Evolutionary conservation across 495 filamentous ascomycete species (phyloP), one percentile per base, ranked within the genome.

Genomic region (Neurospora terricola): DNA sequence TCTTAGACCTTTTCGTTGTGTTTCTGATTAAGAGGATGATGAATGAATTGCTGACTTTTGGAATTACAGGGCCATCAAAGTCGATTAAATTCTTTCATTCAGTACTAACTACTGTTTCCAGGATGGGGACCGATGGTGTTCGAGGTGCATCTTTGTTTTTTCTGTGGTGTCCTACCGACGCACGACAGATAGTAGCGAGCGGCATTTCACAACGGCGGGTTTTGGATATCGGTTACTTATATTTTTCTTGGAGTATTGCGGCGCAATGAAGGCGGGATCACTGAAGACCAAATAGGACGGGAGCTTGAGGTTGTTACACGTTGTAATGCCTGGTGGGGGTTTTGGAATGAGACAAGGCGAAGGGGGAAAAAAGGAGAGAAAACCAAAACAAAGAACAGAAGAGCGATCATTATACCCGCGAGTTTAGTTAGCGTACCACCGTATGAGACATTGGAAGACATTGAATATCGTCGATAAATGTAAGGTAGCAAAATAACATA

Each of bases 11-110:
- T 38, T 9, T 40, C 0, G 7, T 69, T 18, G 27, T n/a, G 38
- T 34, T 39, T 43, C 14, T 38, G 23, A 16, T 38, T 42, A 18
- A 21, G 36, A 39, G 38, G 18, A 37, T 37, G 23, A 38, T 45
- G 68, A 48, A 30, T 16, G 12, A 6, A 30, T 30, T 34, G 54
- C 54, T 62, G 8, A 62, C 54, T 62, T 8, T 0, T 0, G 1
- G 45, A 48, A 23, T 11, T 27, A 38, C 62, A 75, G 75, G 21
- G 75, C 73, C 9, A 76, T 76, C 38, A 76, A 76, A 21, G 73
- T 42, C 10, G 75, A 76, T 69, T 73, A 70, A 69, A 12, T 2
- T 0, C 30, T 18, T 34, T 70, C 3, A 8, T 40, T 45, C 3
- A 7, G 21, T n/a, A n/a, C 62, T 40, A 9, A 71, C 21, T 9